Percentiles rank a stretch among this genome's conserved stretches.
phyloP scores from a whole-genome alignment of 169 alveolate genomes.

The Plasmodium reichenowi region DNA sequence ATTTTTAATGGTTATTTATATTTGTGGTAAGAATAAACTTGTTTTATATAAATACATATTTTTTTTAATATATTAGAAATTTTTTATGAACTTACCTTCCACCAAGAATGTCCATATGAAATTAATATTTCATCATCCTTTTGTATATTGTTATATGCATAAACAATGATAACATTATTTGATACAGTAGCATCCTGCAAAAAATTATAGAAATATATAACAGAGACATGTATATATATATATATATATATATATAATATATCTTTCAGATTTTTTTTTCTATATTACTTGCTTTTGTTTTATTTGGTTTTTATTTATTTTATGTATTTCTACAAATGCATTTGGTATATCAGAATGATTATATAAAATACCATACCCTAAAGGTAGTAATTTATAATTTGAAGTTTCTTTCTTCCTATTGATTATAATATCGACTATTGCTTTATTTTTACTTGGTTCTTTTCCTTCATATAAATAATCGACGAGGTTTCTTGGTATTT shows the following conservation, averaged over 20 bases:
- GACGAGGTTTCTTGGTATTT: slow-evolving; percentile 36
- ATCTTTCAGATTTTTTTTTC: too few species aligned
- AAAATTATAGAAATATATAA: neutral
- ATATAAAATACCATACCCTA: slow-evolving; percentile 68
- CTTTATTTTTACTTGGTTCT: slow-evolving; percentile 9
- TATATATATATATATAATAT: neutral
- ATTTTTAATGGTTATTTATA: too few species aligned
- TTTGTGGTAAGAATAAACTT: too few species aligned
- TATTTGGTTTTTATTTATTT: slow-evolving; percentile 12
- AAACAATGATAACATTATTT: slow-evolving; percentile 32
- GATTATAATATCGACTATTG: slow-evolving; percentile 19
- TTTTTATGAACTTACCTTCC: slow-evolving; percentile 27
- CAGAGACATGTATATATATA: neutral
- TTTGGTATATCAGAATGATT: slow-evolving; percentile 59
- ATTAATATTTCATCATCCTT: slow-evolving; percentile 38
- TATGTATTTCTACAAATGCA: slow-evolving; percentile 52
- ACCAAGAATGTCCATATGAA: slow-evolving; percentile 66
- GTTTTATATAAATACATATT: too few species aligned
- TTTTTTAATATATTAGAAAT: neutral
- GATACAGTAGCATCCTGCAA: slow-evolving; percentile 33
- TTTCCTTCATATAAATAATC: slow-evolving; percentile 43
- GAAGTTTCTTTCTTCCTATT: neutral
- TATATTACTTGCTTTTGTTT: neutral
- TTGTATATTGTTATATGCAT: slow-evolving; percentile 40
- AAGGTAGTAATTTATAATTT: slow-evolving; percentile 46